Evolutionary conservation across 805 yeast genomes (phyloP), one percentile per base, ranked within the genome.

Genomic region (Nakazawaea molendinolei): DNA sequence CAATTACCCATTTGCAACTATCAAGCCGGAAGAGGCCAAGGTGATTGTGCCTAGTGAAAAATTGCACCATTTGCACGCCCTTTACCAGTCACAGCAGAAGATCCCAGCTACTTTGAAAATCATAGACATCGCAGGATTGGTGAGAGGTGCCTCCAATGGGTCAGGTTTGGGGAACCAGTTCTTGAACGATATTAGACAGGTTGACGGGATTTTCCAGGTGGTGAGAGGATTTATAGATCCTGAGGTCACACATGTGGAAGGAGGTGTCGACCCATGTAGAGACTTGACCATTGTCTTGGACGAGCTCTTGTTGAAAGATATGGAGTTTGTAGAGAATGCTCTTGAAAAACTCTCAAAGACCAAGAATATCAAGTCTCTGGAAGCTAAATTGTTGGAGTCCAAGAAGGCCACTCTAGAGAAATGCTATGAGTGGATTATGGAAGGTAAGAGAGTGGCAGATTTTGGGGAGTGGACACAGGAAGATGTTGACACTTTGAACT

Each of bases 161-260:
- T 97, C 87, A 65, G 98, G 98, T 59, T 76, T 92, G 48, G 98
- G 98, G 56, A 92, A 92, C 62, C 95, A 95, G 45, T 92, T 92
- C 74, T 76, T 92, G 67, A 81, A 95, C 49, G 89, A 92, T 61
- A 92, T 92, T 53, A 78, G 97, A 65, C 92, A 95, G 33, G 98
- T 92, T 39, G 98, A 92, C 73, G 95, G 97, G 44, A 81, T 92
- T 47, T 92, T 84, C 68, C 97, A 92, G 68, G 95, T 92, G 46
- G 97, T 92, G 34, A 81, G 98, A 65, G 85, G 95, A 65, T 92
- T 92, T 55, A 95, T 87, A 56, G 98, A 92, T 62, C 94, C 96
- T 25, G 98, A 92, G 58, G 92, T 92, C 53, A 87, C 89, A 51
- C 98, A 92, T 65, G 84, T 92, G 52, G 95, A 87, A 66, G 92